These are phyloP conservation scores for Amesomyces nigricolor DNA, from an alignment of 2,329 filamentous ascomycete species.

Conservation along the genomic window DNA sequence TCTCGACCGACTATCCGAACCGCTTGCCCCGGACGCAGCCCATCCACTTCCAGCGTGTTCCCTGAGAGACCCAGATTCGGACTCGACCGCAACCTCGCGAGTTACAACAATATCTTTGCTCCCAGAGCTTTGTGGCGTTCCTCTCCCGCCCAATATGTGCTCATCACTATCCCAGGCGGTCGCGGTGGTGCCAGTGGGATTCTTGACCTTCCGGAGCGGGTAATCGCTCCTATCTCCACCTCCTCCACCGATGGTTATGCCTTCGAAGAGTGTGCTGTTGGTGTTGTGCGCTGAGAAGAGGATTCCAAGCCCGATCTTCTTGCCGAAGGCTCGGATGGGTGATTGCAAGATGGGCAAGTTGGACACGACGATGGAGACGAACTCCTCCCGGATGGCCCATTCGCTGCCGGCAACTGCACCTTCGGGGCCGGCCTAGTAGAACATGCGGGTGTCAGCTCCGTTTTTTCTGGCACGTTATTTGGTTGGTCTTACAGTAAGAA, in stretches of 20 bases:
- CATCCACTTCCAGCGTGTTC: not conserved
- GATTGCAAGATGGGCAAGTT: constrained; percentile 39
- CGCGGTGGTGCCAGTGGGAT: not conserved
- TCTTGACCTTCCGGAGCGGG: not conserved
- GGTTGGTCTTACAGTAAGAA: not conserved
- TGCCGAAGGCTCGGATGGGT: not conserved
- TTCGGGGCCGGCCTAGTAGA: constrained; percentile 26
- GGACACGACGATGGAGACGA: constrained; percentile 36
- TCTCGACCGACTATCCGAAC: not conserved
- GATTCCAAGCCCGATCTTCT: not conserved
- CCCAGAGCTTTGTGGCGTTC: not conserved
- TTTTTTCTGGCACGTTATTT: not conserved
- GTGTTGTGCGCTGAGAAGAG: not conserved
- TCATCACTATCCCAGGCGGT: constrained; percentile 1
- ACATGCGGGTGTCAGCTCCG: constrained; percentile 19
- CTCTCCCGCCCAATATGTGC: not conserved
- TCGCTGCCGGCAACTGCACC: constrained; percentile 27
- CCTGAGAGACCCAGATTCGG: not conserved
- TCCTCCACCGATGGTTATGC: constrained; percentile 1
- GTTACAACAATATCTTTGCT: not conserved
- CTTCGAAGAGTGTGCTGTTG: not conserved
- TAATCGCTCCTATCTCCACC: too few relatives aligned
- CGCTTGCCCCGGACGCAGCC: not conserved
- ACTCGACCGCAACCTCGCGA: not conserved
- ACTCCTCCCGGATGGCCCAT: constrained; percentile 38